Base-by-base conservation (phyloP, 768 basidiomycete species). In the Hericium alpestre region DNA sequence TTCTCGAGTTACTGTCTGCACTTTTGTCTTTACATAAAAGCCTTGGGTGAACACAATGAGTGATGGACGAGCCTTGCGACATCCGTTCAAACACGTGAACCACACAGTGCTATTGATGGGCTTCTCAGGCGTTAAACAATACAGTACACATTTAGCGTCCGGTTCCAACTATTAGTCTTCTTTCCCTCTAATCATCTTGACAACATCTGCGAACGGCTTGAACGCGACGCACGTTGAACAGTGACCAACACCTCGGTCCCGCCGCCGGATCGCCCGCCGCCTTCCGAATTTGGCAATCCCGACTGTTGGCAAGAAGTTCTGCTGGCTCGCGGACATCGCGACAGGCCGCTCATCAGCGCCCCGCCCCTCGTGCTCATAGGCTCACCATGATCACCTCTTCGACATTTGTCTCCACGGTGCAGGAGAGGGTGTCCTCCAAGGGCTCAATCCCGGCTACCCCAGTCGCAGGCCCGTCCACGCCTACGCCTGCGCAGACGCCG, bases 241-340 rank as follows among this genome's bases (percentile, higher is more conserved):
- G 43, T n/a, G 43, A 46, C 43, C 43, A 20, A 11, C 43, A 20
- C 43, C 43, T 20, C 20, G 43, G 43, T n/a, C n/a, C 43, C 43
- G 43, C 20, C 43, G 15, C 15, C 20, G 43, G 8, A 32, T 7
- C 32, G 1, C 32, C 32, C 32, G 32, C 32, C 32, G 32, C 32
- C 32, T 46, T 46, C 43, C 43, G n/a, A 46, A 46, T 46, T 18
- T 46, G 20, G 43, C 43, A 46, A 46, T 20, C 43, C 43, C 43
- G 43, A 46, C 43, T n/a, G n/a, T 18, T 46, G n/a, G 43, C 32
- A 46, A 46, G 43, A 46, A 46, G 43, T 46, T 46, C 20, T 18
- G 43, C 43, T 18, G 43, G n/a, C 43, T n/a, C 43, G 43, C n/a
- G 46, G 15, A 60, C 58, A 56, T 57, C 59, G 51, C 59, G 59